Evolutionary conservation across 768 basidiomycete genomes (phyloP), one percentile per base, ranked within the genome.

Genomic region (Termitomyces bulborhizus): DNA sequence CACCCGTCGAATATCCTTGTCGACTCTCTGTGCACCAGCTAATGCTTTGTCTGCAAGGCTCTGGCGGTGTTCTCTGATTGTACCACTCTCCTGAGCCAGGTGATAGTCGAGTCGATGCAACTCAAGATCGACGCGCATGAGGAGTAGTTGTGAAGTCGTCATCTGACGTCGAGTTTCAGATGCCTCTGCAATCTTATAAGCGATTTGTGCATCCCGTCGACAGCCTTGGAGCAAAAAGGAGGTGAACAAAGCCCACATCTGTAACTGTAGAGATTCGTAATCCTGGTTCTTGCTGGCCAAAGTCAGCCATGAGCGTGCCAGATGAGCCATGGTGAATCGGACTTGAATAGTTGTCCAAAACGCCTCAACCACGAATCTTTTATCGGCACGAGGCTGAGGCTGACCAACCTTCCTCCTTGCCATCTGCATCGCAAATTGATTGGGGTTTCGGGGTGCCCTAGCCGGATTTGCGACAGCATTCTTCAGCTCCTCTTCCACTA

Each of bases 321-420:
- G 59, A 39, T 77, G 66, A n/a, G 67, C 73, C 27, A 89, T 66
- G 8, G 69, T 62, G 55, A 84, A 72, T 3, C 85, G 79, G 27
- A 85, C 68, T 27, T 80, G 67, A 39, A 88, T 64, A 6, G 79
- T 78, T 11, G 68, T 59, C 76, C 79, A 81, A 51, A 84, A 73
- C 0, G 83, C 84, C 63, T 87, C 85, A 7, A 86, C 80, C 12
- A 76, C 59, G 67, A 82, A 84, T 37, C 83, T 74, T 42, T 73
- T 73, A 65, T 86, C 84, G 0, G 82, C 83, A 6, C 74, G 75
- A 6, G 83, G 86, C 43, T 74, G 76, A 0, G 78, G 73, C 60
- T 80, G 80, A 0, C 85, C 86, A 18, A 87, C 74, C 46, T 77
- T 69, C 43, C 74, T 65, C 57, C 66, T 76, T 0, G 84, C 81